Evolutionary conservation across 2,329 filamentous ascomycete species (phyloP).

Genomic region (Diaporthe vexans): DNA sequence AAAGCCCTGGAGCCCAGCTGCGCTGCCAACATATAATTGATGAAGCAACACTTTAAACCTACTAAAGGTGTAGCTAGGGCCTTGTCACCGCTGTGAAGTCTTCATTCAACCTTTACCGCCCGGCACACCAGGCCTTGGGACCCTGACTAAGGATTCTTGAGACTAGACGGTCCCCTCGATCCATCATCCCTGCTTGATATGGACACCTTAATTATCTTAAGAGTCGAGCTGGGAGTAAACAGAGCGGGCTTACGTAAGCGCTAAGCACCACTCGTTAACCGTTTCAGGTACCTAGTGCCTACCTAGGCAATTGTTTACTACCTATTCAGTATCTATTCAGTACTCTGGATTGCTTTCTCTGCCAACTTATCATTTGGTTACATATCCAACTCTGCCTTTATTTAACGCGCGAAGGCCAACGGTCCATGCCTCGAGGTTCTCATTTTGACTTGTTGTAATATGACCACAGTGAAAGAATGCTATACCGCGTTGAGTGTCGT

Average conservation of each 20-base stretch:
- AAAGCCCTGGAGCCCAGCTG: too few relatives aligned
- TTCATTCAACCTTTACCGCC: not conserved
- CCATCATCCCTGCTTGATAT: not conserved
- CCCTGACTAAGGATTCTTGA: too few relatives aligned
- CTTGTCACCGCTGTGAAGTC: not conserved
- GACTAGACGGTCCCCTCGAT: too few relatives aligned
- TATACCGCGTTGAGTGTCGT: not conserved
- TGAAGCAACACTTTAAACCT: not conserved
- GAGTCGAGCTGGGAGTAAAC: not conserved
- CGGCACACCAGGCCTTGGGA: too few relatives aligned
- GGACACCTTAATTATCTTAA: not conserved
- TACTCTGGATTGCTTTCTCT: not conserved
- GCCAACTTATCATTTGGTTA: not conserved
- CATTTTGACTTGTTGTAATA: not conserved
- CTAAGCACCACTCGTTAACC: not conserved
- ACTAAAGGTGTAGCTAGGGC: too few relatives aligned
- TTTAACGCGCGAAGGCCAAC: not conserved
- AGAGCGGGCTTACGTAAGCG: not conserved
- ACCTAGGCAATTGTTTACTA: not conserved
- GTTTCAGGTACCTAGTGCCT: not conserved
- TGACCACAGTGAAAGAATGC: not conserved
- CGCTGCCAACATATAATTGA: too few relatives aligned
- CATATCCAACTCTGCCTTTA: not conserved
- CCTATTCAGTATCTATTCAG: not conserved
- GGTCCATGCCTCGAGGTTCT: too few relatives aligned